Percentiles rank a stretch among this genome's conserved stretches.
phyloP scores from a whole-genome alignment of 805 yeast genomes.

The Ogataea saltuana region DNA sequence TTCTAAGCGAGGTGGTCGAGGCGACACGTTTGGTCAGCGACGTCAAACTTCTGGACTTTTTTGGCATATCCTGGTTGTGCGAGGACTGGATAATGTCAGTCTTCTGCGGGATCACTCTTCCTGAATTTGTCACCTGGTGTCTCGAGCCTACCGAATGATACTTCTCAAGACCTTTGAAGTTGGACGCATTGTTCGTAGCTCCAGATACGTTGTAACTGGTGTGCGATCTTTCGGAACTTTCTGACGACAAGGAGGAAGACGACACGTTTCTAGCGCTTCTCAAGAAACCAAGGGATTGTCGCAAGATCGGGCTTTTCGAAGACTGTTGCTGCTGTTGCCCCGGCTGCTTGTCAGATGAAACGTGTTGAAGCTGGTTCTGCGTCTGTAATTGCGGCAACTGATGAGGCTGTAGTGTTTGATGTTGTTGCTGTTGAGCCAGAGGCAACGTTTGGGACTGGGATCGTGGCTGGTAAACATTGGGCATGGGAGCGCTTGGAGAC shows the following conservation, averaged over 20 bases:
- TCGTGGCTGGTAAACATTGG: neutral
- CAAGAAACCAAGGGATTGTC: conserved; percentile 40
- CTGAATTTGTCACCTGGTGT: conserved; percentile 42
- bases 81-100: conserved; percentile 34
- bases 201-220: conserved; percentile 4
- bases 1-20: conserved; percentile 34
- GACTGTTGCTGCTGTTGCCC: conserved; percentile 9
- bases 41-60: conserved; percentile 49
- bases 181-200: conserved; percentile 5
- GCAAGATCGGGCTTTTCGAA: conserved; percentile 37
- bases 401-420: conserved; percentile 2
- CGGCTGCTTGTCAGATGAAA: neutral
- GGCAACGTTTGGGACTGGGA: neutral
- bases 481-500: conserved; percentile 6
- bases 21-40: conserved; percentile 43
- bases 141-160: conserved; percentile 36
- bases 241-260: conserved; percentile 25
- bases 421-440: conserved; percentile 1
- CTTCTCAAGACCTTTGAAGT: conserved; percentile 33
- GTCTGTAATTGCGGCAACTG: neutral
- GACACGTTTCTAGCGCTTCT: conserved; percentile 32
- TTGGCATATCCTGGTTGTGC: conserved; percentile 32
- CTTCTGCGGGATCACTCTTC: conserved; percentile 49
- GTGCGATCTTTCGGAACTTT: conserved; percentile 11
- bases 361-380: conserved; percentile 7